A percentile compares a stretch with the other conserved stretches of the same genome.
phyloP scores from a whole-genome alignment of 306 rosid genomes.

The Canavalia gladiata region DNA sequence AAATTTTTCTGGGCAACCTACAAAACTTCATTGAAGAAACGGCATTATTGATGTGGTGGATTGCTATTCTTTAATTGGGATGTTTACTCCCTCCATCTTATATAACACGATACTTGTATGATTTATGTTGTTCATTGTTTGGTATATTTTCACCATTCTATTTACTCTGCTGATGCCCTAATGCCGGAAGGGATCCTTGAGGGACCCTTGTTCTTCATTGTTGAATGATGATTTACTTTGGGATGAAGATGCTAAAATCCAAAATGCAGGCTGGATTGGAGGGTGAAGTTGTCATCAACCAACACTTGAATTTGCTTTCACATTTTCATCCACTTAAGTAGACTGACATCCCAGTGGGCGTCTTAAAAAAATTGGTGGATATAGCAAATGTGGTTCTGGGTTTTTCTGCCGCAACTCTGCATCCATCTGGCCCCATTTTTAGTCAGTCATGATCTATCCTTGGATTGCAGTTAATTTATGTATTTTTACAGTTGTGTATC shows the following conservation, averaged over 20 bases:
- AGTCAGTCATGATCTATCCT: slow-evolving; percentile 44
- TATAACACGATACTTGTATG: slow-evolving; percentile 59
- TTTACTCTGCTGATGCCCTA: slow-evolving; percentile 40
- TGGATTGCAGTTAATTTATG: slow-evolving; percentile 48
- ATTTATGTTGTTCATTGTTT: slow-evolving; percentile 46
- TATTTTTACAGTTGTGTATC: slow-evolving; percentile 46
- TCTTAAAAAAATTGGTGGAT: slow-evolving; percentile 32
- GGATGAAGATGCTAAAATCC: slow-evolving; percentile 34
- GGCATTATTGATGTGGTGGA: slow-evolving; percentile 46
- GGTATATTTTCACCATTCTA: slow-evolving; percentile 47
- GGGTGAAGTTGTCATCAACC: slow-evolving; percentile 44
- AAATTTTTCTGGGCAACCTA: slow-evolving; percentile 49
- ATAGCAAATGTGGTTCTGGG: slow-evolving; percentile 43
- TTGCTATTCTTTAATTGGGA: slow-evolving; percentile 51
- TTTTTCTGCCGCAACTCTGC: slow-evolving; percentile 35
- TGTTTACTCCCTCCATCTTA: slow-evolving; percentile 48
- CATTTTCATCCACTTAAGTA: slow-evolving; percentile 38
- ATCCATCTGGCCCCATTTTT: slow-evolving; percentile 29
- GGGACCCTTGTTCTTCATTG: slow-evolving; percentile 47
- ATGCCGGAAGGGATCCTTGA: slow-evolving; percentile 47
- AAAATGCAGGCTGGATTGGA: slow-evolving; percentile 41
- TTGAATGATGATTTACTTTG: slow-evolving; percentile 46
- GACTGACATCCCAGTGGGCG: slow-evolving; percentile 29
- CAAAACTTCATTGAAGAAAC: slow-evolving; percentile 37
- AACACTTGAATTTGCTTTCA: slow-evolving; percentile 40